A percentile compares a stretch with the other conserved stretches of the same genome.
phyloP scores from a whole-genome alignment of 2,329 filamentous ascomycete genomes.

The Magnaporthiopsis incrustans region DNA sequence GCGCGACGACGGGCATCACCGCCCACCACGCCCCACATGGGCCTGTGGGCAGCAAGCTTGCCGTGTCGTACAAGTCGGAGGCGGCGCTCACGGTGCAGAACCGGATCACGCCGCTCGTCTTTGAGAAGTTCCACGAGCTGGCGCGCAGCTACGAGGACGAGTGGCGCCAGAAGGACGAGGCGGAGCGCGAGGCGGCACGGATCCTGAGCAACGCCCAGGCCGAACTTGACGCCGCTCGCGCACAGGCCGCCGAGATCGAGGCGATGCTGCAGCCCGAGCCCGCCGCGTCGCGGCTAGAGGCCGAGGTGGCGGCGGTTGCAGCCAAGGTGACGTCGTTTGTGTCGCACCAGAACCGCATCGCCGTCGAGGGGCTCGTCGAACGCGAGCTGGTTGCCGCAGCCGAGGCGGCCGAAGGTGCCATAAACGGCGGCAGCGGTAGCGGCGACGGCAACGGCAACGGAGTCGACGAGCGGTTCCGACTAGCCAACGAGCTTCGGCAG shows the following conservation, averaged over 20 bases:
- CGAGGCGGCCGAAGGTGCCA: constrained; percentile 11
- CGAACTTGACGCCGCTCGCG: constrained; percentile 54
- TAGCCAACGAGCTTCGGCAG: constrained; percentile 50
- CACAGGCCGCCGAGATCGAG: constrained; percentile 52
- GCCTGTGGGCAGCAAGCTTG: constrained; percentile 21
- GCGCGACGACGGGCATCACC: not conserved
- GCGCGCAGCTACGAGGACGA: constrained; percentile 67
- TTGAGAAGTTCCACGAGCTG: constrained; percentile 65
- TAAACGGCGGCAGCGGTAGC: constrained; percentile 32
- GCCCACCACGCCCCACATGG: not conserved
- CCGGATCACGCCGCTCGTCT: constrained; percentile 59
- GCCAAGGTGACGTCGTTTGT: constrained; percentile 29
- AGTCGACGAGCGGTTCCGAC: constrained; percentile 45
- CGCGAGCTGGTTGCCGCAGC: constrained; percentile 34
- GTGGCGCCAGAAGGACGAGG: constrained; percentile 63
- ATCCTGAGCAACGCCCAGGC: constrained; percentile 59
- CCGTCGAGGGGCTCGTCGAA: constrained; percentile 44
- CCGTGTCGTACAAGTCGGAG: constrained; percentile 45
- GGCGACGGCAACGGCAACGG: constrained; percentile 27
- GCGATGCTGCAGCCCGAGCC: constrained; percentile 47
- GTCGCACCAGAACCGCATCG: constrained; percentile 42
- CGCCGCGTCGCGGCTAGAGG: constrained; percentile 24
- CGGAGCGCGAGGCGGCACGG: constrained; percentile 58
- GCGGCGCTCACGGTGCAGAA: constrained; percentile 63
- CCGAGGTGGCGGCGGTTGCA: constrained; percentile 42